phyloP scores from a whole-genome alignment of 2,329 filamentous ascomycete genomes.

The Diaporthe aspalathi region DNA sequence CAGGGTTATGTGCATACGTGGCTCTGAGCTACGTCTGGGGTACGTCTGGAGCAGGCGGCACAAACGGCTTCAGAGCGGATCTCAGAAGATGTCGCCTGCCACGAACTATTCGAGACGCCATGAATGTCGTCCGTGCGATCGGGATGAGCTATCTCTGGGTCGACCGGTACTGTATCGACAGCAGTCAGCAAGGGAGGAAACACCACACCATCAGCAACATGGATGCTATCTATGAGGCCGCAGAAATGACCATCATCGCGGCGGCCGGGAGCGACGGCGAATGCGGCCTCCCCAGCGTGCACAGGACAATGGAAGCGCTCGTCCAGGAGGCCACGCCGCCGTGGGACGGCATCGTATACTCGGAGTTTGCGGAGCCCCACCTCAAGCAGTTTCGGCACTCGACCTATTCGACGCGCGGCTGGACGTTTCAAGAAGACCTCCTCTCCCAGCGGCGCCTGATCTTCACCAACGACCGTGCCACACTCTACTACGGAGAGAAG shows the following conservation, averaged over 20 bases:
- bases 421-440: not conserved
- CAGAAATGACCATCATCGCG: not conserved
- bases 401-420: not conserved
- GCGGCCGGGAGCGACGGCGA: not conserved
- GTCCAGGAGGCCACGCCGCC: not conserved
- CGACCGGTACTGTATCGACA: not conserved
- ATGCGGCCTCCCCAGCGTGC: not conserved
- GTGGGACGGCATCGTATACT: not conserved
- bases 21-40: constrained; percentile 8
- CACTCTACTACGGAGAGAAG: not conserved
- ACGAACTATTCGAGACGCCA: not conserved
- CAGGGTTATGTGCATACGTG: not conserved
- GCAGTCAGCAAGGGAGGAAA: not conserved
- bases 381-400: not conserved
- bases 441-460: not conserved
- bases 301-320: no score
- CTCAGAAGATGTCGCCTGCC: not conserved
- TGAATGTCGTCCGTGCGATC: not conserved
- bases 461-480: not conserved
- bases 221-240: not conserved
- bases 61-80: no score
- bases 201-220: not conserved
- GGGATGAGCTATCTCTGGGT: not conserved
- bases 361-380: not conserved
- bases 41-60: rapidly evolving